A percentile compares a stretch with the other conserved stretches of the same genome.
phyloP scores from a whole-genome alignment of 768 basidiomycete species.

The Suillus occidentalis region DNA sequence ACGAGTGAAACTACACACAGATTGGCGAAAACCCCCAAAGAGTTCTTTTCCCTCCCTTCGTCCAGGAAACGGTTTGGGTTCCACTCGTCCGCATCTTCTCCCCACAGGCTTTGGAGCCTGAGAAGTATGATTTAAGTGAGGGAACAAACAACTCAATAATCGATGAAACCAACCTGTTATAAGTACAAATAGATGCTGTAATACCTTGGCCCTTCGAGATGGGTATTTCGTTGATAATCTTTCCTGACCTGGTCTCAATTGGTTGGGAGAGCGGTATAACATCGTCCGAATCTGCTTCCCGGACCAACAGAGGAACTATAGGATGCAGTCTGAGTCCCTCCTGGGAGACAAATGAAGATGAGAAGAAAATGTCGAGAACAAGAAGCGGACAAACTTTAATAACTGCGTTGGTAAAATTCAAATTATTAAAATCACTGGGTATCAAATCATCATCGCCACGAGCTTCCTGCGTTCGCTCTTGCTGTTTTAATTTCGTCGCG shows the following conservation, averaged over 20 bases:
- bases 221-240: slow-evolving; percentile 16
- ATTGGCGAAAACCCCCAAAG: slow-evolving; percentile 14
- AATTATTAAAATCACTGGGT: slow-evolving; percentile 32
- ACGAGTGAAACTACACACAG: slow-evolving; percentile 8
- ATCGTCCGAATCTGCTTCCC: slow-evolving; percentile 31
- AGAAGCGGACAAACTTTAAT: slow-evolving; percentile 28
- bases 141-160: background rate
- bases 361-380: background rate
- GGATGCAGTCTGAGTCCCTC: slow-evolving; percentile 34
- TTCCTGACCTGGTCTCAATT: slow-evolving; percentile 25
- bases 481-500: slow-evolving; percentile 20
- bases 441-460: slow-evolving; percentile 29
- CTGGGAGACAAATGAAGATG: slow-evolving; percentile 7
- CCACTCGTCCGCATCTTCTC: slow-evolving; percentile 22
- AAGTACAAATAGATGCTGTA: slow-evolving; percentile 16
- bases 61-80: slow-evolving; percentile 20
- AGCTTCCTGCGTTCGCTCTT: slow-evolving; percentile 17
- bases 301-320: slow-evolving; percentile 26
- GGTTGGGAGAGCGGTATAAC: slow-evolving; percentile 34
- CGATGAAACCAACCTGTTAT: slow-evolving; percentile 30
- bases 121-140: background rate
- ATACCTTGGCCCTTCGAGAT: slow-evolving; percentile 22
- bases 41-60: background rate
- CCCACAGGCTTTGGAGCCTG: slow-evolving; percentile 18
- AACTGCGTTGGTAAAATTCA: slow-evolving; percentile 32